A percentile compares a stretch with the other conserved stretches of the same genome.
These are phyloP conservation scores for Pulveroboletus sp. DNA, from an alignment of 768 basidiomycete species.

Conservation along the genomic window DNA sequence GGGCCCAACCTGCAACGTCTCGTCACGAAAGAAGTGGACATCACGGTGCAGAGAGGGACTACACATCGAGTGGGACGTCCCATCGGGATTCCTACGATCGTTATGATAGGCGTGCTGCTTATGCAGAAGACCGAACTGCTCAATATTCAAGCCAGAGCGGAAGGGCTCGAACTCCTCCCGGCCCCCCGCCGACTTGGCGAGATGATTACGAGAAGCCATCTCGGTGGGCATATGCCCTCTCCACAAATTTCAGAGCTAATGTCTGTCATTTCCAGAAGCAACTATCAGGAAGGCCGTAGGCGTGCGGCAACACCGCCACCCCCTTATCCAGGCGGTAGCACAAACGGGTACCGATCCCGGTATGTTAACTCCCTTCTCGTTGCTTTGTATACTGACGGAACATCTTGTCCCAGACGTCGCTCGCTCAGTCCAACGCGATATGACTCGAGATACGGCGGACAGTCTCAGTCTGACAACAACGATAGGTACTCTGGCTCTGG, in stretches of 20 bases:
- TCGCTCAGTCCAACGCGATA: conserved; percentile 65
- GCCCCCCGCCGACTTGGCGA: conserved; percentile 49
- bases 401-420: conserved; percentile 48
- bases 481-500: conserved; percentile 52
- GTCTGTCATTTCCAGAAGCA: conserved; percentile 4
- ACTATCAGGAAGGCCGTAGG: conserved; percentile 37
- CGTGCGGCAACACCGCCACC: conserved; percentile 51
- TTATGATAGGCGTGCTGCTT: conserved; percentile 47
- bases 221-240: conserved; percentile 41
- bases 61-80: conserved; percentile 42
- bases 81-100: conserved; percentile 58
- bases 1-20: conserved; percentile 42
- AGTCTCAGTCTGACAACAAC: conserved; percentile 33
- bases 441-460: conserved; percentile 50
- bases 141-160: conserved; percentile 45
- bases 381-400: not conserved
- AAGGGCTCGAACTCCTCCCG: conserved; percentile 51
- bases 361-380: conserved; percentile 10
- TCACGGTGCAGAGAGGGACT: conserved; percentile 37
- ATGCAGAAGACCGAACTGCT: conserved; percentile 41
- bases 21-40: conserved; percentile 48
- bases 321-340: conserved; percentile 44
- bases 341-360: conserved; percentile 43
- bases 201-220: conserved; percentile 64
- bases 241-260: not conserved